Conservation (phyloP, 768 basidiomycete genomes). For the Lactarius evosmus region DNA sequence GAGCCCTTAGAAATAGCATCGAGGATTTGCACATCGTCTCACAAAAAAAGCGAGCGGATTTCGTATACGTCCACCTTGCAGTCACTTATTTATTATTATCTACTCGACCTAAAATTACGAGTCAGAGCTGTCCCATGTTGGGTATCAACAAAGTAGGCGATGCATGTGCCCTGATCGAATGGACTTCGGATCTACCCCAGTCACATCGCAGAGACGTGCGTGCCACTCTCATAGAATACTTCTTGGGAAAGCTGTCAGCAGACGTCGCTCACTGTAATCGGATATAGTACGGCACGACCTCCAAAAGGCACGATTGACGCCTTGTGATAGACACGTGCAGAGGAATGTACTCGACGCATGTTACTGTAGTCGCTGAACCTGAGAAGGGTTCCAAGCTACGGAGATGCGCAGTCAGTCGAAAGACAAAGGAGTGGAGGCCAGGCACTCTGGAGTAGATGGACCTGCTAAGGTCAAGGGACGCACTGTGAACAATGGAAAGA, state of each 20-base stretch:
- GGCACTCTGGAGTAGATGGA: too few relatives aligned
- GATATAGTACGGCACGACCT: background rate
- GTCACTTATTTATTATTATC: too few relatives aligned
- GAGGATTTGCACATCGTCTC: too few relatives aligned
- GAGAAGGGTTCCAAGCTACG: background rate
- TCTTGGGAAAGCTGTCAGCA: background rate
- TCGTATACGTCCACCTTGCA: background rate
- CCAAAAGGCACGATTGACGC: background rate
- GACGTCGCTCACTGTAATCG: background rate
- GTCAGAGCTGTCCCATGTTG: too few relatives aligned
- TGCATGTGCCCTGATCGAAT: too few relatives aligned
- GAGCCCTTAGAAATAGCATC: background rate
- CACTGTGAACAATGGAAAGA: constrained; percentile 24
- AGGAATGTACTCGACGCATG: background rate
- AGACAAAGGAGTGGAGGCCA: too few relatives aligned
- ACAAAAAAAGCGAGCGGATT: too few relatives aligned
- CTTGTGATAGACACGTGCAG: background rate
- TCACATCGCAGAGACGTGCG: too few relatives aligned
- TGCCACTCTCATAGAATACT: background rate
- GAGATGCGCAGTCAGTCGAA: background rate
- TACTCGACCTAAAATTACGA: too few relatives aligned
- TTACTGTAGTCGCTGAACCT: background rate
- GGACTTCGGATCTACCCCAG: background rate
- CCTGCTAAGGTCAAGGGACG: background rate
- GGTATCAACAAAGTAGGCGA: too few relatives aligned